Base-by-base conservation (phyloP, 768 basidiomycete genomes). In the Psilocybe cubensis region DNA sequence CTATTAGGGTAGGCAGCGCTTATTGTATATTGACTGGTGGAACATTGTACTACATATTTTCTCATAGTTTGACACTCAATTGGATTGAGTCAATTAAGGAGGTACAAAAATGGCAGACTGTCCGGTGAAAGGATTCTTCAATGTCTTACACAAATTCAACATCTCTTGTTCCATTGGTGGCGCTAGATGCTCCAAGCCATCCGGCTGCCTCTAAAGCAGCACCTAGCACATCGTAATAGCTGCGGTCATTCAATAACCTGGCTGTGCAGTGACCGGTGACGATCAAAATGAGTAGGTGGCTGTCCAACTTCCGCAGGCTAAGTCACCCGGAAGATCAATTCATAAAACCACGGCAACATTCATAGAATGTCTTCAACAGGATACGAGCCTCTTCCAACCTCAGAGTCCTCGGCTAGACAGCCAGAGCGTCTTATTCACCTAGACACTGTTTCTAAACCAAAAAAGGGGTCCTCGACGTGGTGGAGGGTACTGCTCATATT, bases 401-500 rank as follows among this genome's bases (percentile, higher is more conserved):
- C 62, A 20, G 57, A 60, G 24, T 45, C 64, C 14, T 49, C 54
- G 8, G 47, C 42, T 9, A 43, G 52, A 31, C 46, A 25, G 6
- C 54, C 55, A 1, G 47, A 56, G 20, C 54, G 29, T 47, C 49
- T 38, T 38, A 35, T 9, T 25, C 68, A 63, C 47, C 27, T 14
- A 48, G 46, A 48, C 46, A 29, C 46, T n/a, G 46, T 28, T 48
- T 29, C 46, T 31, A 25, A 29, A 12, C 45, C 24, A 33, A 55
- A 59, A 44, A 49, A 61, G 42, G 61, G 59, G 48, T 61, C 67
- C n/a, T 60, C 71, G 46, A 72, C 70, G 38, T 55, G 69, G 41
- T 68, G 66, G 28, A 60, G 73, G 27, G 25, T 78, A 35, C 57
- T 81, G 54, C 18, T 83, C 54, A 68, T 69, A 18, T 23, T 70